Evolutionary conservation across 768 basidiomycete genomes (phyloP).

Genomic region (Royoungia palumana): DNA sequence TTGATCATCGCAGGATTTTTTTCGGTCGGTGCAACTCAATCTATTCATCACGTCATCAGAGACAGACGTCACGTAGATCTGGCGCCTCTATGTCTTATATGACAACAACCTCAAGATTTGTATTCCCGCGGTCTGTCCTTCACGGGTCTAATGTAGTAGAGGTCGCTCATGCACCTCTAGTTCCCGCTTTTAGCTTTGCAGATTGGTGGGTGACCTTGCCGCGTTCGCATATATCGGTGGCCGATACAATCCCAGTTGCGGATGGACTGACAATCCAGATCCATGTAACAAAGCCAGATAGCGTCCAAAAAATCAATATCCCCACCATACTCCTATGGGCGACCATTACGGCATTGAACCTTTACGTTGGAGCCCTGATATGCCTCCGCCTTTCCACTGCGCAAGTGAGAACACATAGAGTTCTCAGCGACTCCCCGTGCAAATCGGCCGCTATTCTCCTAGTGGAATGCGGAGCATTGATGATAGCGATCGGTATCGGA

Average conservation of each 20-base stretch:
- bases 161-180: background rate
- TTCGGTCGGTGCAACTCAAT: constrained; percentile 13
- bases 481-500: constrained; percentile 1
- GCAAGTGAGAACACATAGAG: constrained; percentile 2
- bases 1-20: constrained; percentile 11
- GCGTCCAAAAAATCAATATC: background rate
- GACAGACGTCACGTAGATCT: constrained; percentile 7
- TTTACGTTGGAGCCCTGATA: constrained; percentile 17
- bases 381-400: constrained; percentile 11
- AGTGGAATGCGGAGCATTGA: constrained; percentile 19
- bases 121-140: constrained; percentile 14
- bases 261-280: background rate
- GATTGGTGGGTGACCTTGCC: constrained; percentile 8
- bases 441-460: constrained; percentile 15
- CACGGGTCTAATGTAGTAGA: background rate
- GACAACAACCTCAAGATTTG: constrained; percentile 10
- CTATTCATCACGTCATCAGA: background rate
- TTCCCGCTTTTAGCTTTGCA: constrained; percentile 19
- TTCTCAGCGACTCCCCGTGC: constrained; percentile 5
- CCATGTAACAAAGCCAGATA: background rate
- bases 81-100: constrained; percentile 24
- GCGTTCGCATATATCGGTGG: background rate
- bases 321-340: constrained; percentile 10
- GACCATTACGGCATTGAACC: constrained; percentile 10
- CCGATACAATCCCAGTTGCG: constrained; percentile 7